Percentiles rank a stretch among this genome's conserved stretches.
phyloP scores from a whole-genome alignment of 2,329 filamentous ascomycete genomes.

The Colletotrichum tropicicola region DNA sequence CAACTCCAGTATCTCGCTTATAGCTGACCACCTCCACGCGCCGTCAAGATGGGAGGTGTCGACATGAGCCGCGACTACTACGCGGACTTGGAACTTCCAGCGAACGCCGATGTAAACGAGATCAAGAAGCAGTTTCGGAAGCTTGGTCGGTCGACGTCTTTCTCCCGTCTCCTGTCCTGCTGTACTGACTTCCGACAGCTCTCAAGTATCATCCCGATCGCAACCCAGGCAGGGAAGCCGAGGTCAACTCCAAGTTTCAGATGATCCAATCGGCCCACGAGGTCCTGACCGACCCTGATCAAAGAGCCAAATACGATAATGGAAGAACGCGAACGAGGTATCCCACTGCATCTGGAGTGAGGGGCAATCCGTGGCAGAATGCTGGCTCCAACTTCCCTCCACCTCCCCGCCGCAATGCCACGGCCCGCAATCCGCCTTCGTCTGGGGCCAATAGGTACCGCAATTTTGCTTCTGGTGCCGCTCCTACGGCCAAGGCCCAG shows the following conservation, averaged over 20 bases:
- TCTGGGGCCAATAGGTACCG: slow-evolving; percentile 57
- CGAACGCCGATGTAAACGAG: slow-evolving; percentile 74
- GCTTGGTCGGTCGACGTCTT: slow-evolving; percentile 62
- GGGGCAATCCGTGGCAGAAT: slow-evolving; percentile 66
- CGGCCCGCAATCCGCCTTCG: slow-evolving; percentile 36
- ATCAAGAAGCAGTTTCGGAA: slow-evolving; percentile 90
- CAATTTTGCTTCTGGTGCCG: slow-evolving; percentile 50
- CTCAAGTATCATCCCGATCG: slow-evolving; percentile 90
- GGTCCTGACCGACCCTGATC: slow-evolving; percentile 64
- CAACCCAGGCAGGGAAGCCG: slow-evolving; percentile 83
- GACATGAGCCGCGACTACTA: slow-evolving; percentile 83
- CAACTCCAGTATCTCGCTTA: not conserved
- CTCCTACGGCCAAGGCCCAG: slow-evolving; percentile 52
- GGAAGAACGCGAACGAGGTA: slow-evolving; percentile 50
- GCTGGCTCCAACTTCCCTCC: slow-evolving; percentile 58
- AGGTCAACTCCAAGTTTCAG: slow-evolving; percentile 85
- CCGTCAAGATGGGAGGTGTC: slow-evolving; percentile 70
- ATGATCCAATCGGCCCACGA: slow-evolving; percentile 88
- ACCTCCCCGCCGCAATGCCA: slow-evolving; percentile 53
- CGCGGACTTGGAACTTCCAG: slow-evolving; percentile 78
- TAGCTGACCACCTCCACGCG: not conserved
- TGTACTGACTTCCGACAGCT: slow-evolving; percentile 59
- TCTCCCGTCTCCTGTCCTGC: not conserved
- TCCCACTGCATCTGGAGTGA: slow-evolving; percentile 61
- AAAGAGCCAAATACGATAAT: slow-evolving; percentile 63